Base-by-base conservation (phyloP, 306 rosid species). In the Astragalus membranaceus region DNA sequence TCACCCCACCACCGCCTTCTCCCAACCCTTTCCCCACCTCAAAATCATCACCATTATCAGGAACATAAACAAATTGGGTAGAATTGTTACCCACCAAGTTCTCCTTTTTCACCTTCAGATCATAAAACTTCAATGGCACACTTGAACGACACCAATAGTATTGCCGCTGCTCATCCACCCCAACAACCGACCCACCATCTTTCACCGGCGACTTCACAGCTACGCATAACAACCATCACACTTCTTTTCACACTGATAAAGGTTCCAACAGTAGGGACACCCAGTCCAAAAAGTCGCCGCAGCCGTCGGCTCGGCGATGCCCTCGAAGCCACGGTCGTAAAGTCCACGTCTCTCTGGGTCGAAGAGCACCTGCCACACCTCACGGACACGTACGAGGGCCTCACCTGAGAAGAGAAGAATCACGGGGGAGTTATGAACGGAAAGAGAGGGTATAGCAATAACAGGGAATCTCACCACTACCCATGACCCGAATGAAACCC, bases 231-330 rank as follows among this genome's bases (percentile, higher is more conserved):
- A 84, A 14, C 78, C 92, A 50, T 74, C 75, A 42, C 76, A 92
- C 37, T 8, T 74, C 54, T 77, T 82, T 77, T 77, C 81, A 75
- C 81, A 89, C 84, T 76, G 79, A 48, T 68, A 88, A 58, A 89
- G 30, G 64, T 14, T 78, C 81, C 80, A 88, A 53, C 98, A 89
- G 72, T 81, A 92, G 1, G 96, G 95, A 59, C 96, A 92, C 3
- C 78, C 51, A 0, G 95, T 89, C 98, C 98, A 92, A 55, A 92
- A 89, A 16, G 89, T 66, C 42, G 56, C 74, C 6, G 48, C 29
- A 26, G 37, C 16, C 44, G 33, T 2, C 9, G 33, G 15, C 5
- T 5, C 16, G 3, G 4, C 53, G 16, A 23, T 23, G 5, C 9
- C 11, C 2, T 10, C 63, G 10, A 71, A 26, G 26, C 70, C 75